Evolutionary conservation across 768 basidiomycete species (phyloP), one percentile per base, ranked within the genome.

Genomic region (Suillus placidus): DNA sequence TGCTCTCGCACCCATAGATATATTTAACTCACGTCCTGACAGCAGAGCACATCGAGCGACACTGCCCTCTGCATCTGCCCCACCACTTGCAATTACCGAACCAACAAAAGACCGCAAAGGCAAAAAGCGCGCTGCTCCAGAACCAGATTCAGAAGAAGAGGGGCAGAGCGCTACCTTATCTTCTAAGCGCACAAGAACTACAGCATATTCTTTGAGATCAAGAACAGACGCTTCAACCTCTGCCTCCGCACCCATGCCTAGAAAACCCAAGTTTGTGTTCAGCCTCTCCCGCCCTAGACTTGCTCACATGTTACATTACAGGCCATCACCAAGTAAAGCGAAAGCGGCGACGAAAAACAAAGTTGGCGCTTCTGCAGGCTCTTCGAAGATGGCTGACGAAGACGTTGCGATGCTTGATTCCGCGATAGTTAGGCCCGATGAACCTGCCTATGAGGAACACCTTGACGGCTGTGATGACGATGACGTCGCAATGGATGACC

Each of bases 71-170:
- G 20, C 70, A 61, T 79, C 68, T 71, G 81, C 72, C 58, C 81
- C 69, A 74, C 84, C 70, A 77, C 85, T 79, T 80, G 85, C 79
- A 64, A 94, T 93, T 78, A 89, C 88, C 88, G 93, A 94, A 83
- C 86, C 89, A 58, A 70, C 80, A 3, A 84, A 84, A 73, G 92
- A 94, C 79, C 78, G 79, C 69, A 96, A 96, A 79, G 95, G 94
- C 65, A 97, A 97, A 88, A 97, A 96, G 81, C 91, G 93, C 72
- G 94, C 93, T 45, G 86, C 83, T 38, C 89, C 90, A 57, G 91
- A 94, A 79, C 78, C 81, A 40, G 79, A 78, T 69, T 87, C 87
- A 52, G 90, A 91, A 78, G 88, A 90, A 75, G 91, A 93, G 76
- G 80, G 82, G 32, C 73, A 73, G 58, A 77, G 81, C 70, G 80